Conservation (phyloP, 2,329 filamentous ascomycete genomes). For the Hypoxylon rubiginosum region DNA sequence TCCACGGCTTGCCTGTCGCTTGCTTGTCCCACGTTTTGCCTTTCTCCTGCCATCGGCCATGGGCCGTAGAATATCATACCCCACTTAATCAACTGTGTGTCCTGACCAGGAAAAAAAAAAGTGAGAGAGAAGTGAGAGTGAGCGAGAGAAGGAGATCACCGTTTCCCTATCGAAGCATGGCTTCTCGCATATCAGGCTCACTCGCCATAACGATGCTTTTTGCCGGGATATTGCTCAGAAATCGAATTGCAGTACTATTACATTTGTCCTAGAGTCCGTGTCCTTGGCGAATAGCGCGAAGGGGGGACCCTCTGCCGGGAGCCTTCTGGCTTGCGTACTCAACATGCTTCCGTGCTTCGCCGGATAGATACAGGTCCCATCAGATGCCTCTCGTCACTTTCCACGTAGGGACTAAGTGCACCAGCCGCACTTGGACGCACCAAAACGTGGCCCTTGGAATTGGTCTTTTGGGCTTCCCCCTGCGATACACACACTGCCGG, state of each 20-base stretch:
- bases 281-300: slow-evolving; percentile 35
- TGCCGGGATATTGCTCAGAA: slow-evolving; percentile 38
- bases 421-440: slow-evolving; percentile 38
- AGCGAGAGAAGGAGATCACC: slow-evolving; percentile 28
- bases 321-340: slow-evolving; percentile 35
- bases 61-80: slow-evolving; percentile 26
- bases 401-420: slow-evolving; percentile 35
- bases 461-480: slow-evolving; percentile 29
- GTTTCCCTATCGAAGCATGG: slow-evolving; percentile 40
- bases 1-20: slow-evolving; percentile 34
- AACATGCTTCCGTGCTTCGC: slow-evolving; percentile 41
- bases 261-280: slow-evolving; percentile 31
- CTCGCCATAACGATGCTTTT: slow-evolving; percentile 39
- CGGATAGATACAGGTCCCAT: slow-evolving; percentile 38
- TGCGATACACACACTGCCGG: slow-evolving; percentile 33
- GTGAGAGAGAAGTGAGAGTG: slow-evolving; percentile 13
- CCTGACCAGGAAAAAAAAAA: slow-evolving; percentile 20
- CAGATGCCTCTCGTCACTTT: slow-evolving; percentile 32
- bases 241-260: slow-evolving; percentile 34
- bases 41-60: slow-evolving; percentile 17
- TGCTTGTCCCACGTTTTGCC: slow-evolving; percentile 37
- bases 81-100: slow-evolving; percentile 37
- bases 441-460: slow-evolving; percentile 38
- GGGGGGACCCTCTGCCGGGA: slow-evolving; percentile 36
- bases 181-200: slow-evolving; percentile 40